Evolutionary conservation across 164 flowering plant species (phyloP).

Genomic region (Pachysandra terminalis): DNA sequence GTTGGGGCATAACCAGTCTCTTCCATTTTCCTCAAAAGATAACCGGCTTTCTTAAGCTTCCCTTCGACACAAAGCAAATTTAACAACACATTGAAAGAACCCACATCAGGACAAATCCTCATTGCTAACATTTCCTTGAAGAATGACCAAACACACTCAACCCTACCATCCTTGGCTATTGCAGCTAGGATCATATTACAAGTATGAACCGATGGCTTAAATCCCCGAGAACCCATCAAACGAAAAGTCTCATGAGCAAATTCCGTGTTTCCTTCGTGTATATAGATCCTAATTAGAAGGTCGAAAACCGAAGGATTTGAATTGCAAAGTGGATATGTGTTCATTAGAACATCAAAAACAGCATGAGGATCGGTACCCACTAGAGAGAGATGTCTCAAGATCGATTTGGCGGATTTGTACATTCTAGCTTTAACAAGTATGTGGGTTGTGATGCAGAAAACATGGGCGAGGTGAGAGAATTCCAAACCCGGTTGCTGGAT

Average conservation of each 20-base stretch:
- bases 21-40: constrained; percentile 71
- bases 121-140: constrained; percentile 60
- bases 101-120: constrained; percentile 57
- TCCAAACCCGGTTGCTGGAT: constrained; percentile 61
- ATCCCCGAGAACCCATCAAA: constrained; percentile 53
- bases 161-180: constrained; percentile 30
- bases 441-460: constrained; percentile 59
- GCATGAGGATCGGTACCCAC: constrained; percentile 37
- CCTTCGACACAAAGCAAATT: constrained; percentile 59
- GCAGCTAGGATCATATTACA: constrained; percentile 62
- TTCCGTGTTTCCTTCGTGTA: constrained; percentile 41
- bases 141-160: constrained; percentile 49
- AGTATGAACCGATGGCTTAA: constrained; percentile 63
- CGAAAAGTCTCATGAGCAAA: constrained; percentile 46
- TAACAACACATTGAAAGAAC: constrained; percentile 68
- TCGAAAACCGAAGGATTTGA: constrained; percentile 85
- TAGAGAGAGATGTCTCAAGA: constrained; percentile 37
- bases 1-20: constrained; percentile 60
- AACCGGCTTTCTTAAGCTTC: constrained; percentile 56
- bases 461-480: constrained; percentile 37
- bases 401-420: constrained; percentile 54
- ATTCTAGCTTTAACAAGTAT: constrained; percentile 67
- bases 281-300: constrained; percentile 61
- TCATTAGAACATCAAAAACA: constrained; percentile 59
- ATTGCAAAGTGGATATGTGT: constrained; percentile 65